These are phyloP conservation scores for Phaffomyces opuntiae DNA, from an alignment of 805 yeast species.

Conservation along the genomic window DNA sequence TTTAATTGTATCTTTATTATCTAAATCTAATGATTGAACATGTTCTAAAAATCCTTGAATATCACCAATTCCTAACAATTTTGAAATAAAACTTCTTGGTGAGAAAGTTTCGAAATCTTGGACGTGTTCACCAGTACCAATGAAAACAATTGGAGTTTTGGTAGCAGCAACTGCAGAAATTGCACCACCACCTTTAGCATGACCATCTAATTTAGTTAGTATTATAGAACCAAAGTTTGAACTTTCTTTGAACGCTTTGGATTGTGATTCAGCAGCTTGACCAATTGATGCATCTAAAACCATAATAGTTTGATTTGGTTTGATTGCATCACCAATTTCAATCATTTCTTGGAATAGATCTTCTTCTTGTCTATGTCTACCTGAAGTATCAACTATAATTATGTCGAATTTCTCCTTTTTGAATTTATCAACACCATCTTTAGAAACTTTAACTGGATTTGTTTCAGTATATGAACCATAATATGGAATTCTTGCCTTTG, in stretches of 20 bases:
- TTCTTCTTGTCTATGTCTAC: conserved; percentile 93
- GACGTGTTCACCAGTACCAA: conserved; percentile 98
- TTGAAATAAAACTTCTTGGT: conserved; percentile 85
- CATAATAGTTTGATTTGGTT: conserved; percentile 96
- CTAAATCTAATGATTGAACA: conserved; percentile 78
- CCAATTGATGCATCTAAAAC: conserved; percentile 96
- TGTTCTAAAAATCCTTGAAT: conserved; percentile 91
- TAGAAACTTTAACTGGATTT: conserved; percentile 88
- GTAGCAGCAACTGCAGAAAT: conserved; percentile 98
- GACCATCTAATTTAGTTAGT: conserved; percentile 96
- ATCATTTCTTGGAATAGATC: conserved; percentile 91
- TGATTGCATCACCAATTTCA: conserved; percentile 80
- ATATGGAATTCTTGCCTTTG: conserved; percentile 88
- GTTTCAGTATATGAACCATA: conserved; percentile 94
- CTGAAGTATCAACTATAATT: conserved; percentile 95
- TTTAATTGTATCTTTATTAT: conserved; percentile 85
- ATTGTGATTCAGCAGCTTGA: conserved; percentile 95
- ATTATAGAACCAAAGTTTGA: conserved; percentile 93
- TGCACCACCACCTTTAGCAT: conserved; percentile 99
- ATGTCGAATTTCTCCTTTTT: conserved; percentile 87
- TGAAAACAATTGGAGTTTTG: conserved; percentile 87
- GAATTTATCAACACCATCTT: conserved; percentile 87
- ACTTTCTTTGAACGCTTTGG: conserved; percentile 88
- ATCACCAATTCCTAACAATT: conserved; percentile 91
- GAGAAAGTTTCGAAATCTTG: conserved; percentile 88